Conservation (phyloP, 257 asterid species). For the Solanum sitiens region DNA sequence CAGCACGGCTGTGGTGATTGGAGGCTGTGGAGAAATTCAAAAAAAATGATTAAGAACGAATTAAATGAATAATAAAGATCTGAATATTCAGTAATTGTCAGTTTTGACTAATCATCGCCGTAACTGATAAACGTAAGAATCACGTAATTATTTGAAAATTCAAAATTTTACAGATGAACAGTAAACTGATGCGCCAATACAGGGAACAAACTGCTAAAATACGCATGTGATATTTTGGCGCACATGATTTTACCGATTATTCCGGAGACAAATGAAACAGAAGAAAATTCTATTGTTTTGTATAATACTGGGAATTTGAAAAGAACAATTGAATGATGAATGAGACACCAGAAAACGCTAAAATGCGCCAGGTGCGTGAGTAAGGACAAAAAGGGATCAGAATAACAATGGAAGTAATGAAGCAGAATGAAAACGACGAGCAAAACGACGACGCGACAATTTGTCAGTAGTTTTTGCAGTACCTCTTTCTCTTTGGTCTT, state of each 20-base stretch:
- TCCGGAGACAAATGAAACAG: neutral
- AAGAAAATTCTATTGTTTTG: neutral
- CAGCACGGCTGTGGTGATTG: conserved; percentile 55
- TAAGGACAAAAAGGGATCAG: neutral
- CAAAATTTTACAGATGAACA: neutral
- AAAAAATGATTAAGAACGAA: neutral
- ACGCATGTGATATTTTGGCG: neutral
- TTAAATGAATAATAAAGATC: neutral
- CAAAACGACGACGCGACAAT: neutral
- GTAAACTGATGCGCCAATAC: neutral
- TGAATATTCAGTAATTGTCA: neutral
- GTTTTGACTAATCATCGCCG: neutral
- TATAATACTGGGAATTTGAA: neutral
- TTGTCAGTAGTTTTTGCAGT: neutral
- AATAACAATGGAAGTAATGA: neutral
- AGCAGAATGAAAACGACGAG: neutral
- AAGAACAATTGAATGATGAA: neutral
- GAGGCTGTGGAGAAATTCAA: conserved; percentile 17
- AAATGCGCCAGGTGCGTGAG: neutral
- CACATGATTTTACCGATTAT: neutral
- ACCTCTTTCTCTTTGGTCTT: conserved; percentile 44
- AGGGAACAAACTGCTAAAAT: conserved; percentile 3
- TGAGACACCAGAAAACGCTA: neutral
- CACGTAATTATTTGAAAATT: neutral
- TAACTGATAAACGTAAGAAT: neutral